phyloP scores from a whole-genome alignment of 2,329 filamentous ascomycete genomes.

The Penicillium sp. region DNA sequence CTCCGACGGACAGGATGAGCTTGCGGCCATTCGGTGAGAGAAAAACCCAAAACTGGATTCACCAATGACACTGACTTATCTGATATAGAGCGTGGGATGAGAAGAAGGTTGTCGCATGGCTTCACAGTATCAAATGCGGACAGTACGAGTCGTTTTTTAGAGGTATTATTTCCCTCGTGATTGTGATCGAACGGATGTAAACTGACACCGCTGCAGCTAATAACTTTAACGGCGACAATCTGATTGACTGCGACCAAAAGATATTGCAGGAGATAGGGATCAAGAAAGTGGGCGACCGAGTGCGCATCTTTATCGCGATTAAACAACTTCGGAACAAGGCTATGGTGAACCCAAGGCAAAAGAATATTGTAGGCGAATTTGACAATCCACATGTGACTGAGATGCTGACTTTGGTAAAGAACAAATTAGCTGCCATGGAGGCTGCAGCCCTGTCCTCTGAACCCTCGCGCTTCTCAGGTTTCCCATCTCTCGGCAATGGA shows the following conservation, averaged over 20 bases:
- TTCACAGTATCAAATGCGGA: conserved; percentile 85
- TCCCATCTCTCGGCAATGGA: conserved; percentile 56
- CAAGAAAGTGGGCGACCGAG: conserved; percentile 94
- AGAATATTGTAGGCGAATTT: conserved; percentile 69
- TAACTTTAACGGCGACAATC: conserved; percentile 95
- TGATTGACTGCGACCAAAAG: conserved; percentile 95
- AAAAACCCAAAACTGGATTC: neutral
- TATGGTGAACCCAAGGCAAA: conserved; percentile 75
- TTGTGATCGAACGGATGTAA: neutral
- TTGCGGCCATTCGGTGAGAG: conserved; percentile 70
- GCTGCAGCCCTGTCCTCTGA: conserved; percentile 62
- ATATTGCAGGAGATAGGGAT: conserved; percentile 97
- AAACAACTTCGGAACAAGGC: conserved; percentile 79
- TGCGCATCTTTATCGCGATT: conserved; percentile 83
- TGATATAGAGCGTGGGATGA: conserved; percentile 74
- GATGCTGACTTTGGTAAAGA: conserved; percentile 51
- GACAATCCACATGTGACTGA: too few relatives aligned
- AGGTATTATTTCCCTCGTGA: conserved; percentile 43
- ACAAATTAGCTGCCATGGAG: conserved; percentile 81
- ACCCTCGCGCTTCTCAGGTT: conserved; percentile 62
- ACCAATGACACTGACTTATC: conserved; percentile 17
- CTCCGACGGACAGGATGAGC: conserved; percentile 71
- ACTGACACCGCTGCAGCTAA: conserved; percentile 58
- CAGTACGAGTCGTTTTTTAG: conserved; percentile 91
- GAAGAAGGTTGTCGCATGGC: conserved; percentile 85